Conservation (phyloP, 2,329 filamentous ascomycete genomes). For the Onygena corvina region DNA sequence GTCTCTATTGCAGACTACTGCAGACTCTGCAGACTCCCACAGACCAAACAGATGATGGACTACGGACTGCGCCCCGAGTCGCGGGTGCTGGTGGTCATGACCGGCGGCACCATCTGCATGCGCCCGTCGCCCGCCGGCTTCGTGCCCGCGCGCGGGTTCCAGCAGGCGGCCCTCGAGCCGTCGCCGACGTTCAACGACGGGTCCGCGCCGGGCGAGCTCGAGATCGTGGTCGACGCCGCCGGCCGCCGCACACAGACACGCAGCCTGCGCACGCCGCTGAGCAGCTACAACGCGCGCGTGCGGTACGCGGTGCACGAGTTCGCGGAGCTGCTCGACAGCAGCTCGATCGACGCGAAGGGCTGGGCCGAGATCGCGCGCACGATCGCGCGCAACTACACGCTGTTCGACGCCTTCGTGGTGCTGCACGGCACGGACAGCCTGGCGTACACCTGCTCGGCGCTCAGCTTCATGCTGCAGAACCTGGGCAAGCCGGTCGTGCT, state of each 20-base stretch:
- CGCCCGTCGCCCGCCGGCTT: conserved; percentile 66
- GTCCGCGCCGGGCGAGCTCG: conserved; percentile 44
- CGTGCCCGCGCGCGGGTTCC: conserved; percentile 66
- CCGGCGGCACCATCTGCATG: conserved; percentile 78
- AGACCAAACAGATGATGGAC: conserved; percentile 7
- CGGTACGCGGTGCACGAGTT: conserved; percentile 80
- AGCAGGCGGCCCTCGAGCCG: conserved; percentile 69
- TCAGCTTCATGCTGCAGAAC: conserved; percentile 88
- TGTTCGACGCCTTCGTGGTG: conserved; percentile 84
- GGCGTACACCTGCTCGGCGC: conserved; percentile 75
- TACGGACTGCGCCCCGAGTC: conserved; percentile 45
- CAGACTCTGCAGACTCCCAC: not conserved
- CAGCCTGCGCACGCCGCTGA: conserved; percentile 66
- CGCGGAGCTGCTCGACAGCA: conserved; percentile 71
- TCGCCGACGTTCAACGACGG: conserved; percentile 77
- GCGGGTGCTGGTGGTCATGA: conserved; percentile 79
- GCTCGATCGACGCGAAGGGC: conserved; percentile 72
- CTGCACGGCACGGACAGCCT: conserved; percentile 85
- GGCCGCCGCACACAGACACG: conserved; percentile 44
- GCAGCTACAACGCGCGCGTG: conserved; percentile 66
- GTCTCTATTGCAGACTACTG: too few relatives aligned
- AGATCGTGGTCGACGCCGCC: conserved; percentile 42
- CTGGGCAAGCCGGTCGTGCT: conserved; percentile 84
- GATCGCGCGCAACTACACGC: conserved; percentile 72
- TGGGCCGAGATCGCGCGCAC: conserved; percentile 74